These are phyloP conservation scores for Fragaria nilgerrensis DNA, from an alignment of 306 rosid genomes.

Conservation along the genomic window DNA sequence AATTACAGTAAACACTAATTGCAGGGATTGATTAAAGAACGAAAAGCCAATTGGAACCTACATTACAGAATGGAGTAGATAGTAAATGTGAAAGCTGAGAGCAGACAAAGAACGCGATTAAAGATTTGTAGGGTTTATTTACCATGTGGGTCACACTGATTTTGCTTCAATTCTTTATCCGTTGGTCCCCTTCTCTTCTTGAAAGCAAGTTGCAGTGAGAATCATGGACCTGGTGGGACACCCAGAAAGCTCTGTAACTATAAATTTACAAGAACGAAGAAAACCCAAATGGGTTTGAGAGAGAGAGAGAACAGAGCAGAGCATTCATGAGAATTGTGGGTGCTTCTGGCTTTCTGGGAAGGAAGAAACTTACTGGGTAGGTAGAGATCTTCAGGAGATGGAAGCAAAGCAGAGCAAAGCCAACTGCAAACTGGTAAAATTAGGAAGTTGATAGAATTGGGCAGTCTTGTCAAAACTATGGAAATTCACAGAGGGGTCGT, in stretches of 20 bases:
- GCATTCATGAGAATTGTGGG: no score
- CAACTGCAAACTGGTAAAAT: no score
- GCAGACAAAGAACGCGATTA: neutral
- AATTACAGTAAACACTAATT: neutral
- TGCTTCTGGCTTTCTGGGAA: neutral
- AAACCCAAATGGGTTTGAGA: neutral
- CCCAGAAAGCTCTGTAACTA: neutral
- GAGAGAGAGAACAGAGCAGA: neutral
- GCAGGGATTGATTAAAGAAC: neutral
- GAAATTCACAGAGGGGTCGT: no score
- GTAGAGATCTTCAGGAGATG: neutral
- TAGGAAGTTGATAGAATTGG: no score
- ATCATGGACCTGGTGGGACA: neutral
- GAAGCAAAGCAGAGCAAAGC: neutral
- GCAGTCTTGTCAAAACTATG: no score
- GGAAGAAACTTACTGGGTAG: neutral
- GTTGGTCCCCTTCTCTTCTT: neutral
- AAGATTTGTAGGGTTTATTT: neutral
- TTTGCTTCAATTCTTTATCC: neutral
- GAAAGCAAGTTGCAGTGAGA: neutral
- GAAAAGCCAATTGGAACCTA: neutral
- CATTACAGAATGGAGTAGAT: neutral
- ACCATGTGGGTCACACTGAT: constrained; percentile 1
- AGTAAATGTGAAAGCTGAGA: neutral
- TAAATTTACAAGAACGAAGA: neutral